Evolutionary conservation across 805 yeast genomes (phyloP).

Genomic region (Candida krabiensis): DNA sequence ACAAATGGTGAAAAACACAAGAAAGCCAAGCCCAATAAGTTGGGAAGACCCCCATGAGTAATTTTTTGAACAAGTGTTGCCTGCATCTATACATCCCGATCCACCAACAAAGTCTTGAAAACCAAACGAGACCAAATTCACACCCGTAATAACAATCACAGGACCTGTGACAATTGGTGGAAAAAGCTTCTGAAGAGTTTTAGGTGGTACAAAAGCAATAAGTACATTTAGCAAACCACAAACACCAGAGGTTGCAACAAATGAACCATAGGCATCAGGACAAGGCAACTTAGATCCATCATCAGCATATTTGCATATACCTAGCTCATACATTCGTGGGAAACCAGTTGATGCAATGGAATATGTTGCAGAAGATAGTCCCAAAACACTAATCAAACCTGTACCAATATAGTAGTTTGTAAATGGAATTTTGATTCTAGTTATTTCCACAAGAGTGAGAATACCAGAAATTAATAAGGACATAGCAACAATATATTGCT

Average conservation of each 20-base stretch:
- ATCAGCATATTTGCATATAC: constrained; percentile 53
- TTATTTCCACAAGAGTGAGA: constrained; percentile 62
- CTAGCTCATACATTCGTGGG: constrained; percentile 64
- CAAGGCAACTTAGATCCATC: constrained; percentile 66
- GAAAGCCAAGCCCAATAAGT: constrained; percentile 76
- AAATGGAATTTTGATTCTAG: constrained; percentile 64
- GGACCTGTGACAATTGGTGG: constrained; percentile 87
- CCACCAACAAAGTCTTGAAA: constrained; percentile 84
- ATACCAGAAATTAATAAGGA: constrained; percentile 61
- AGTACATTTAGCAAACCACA: constrained; percentile 68
- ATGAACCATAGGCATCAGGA: constrained; percentile 76
- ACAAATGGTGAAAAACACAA: constrained; percentile 64
- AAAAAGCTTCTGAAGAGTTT: constrained; percentile 58
- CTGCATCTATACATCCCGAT: constrained; percentile 50
- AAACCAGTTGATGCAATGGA: constrained; percentile 63
- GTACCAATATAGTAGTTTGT: constrained; percentile 73
- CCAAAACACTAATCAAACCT: constrained; percentile 76
- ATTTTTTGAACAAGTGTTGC: constrained; percentile 41
- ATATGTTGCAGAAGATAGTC: constrained; percentile 77
- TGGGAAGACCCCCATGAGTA: constrained; percentile 76
- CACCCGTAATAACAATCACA: constrained; percentile 75
- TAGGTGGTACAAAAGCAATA: constrained; percentile 69
- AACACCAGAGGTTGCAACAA: constrained; percentile 65
- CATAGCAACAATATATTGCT: constrained; percentile 62
- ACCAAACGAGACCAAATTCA: constrained; percentile 60